These are phyloP conservation scores for Bathelium albidoporum DNA, from an alignment of 495 filamentous ascomycete species.

Conservation along the genomic window DNA sequence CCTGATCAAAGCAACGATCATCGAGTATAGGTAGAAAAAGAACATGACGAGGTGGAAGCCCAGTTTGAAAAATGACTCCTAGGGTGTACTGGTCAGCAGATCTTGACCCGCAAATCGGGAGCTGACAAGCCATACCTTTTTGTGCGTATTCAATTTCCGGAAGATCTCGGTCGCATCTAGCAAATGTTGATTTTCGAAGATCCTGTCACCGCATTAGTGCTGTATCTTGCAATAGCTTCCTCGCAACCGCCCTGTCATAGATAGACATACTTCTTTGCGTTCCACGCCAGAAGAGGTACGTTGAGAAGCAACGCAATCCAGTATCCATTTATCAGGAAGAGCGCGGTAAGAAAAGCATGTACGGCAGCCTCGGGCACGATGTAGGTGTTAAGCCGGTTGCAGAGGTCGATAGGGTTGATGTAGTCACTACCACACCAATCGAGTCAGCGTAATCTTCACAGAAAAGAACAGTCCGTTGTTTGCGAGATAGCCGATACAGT, in stretches of 20 bases:
- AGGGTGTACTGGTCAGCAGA: background rate
- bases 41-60: slow-evolving; percentile 99
- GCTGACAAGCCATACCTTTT: slow-evolving; percentile 61
- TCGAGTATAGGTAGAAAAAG: slow-evolving; percentile 99
- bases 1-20: slow-evolving; percentile 96
- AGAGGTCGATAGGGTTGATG: slow-evolving; percentile 99
- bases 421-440: slow-evolving; percentile 61
- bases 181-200: slow-evolving; percentile 91
- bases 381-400: slow-evolving; percentile 99
- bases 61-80: slow-evolving; percentile 99
- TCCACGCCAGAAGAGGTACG: slow-evolving; percentile 83
- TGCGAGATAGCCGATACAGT: background rate
- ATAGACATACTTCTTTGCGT: slow-evolving; percentile 80
- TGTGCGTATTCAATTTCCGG: slow-evolving; percentile 96
- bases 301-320: slow-evolving; percentile 92
- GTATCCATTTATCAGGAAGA: slow-evolving; percentile 98
- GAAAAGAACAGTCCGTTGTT: background rate
- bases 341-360: slow-evolving; percentile 83
- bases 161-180: slow-evolving; percentile 99
- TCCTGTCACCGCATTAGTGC: slow-evolving; percentile 45
- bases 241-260: background rate
- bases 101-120: background rate
- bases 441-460: background rate
- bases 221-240: background rate
- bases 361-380: slow-evolving; percentile 98